phyloP scores from a whole-genome alignment of 345 rosid species.

The Brassica carinata region DNA sequence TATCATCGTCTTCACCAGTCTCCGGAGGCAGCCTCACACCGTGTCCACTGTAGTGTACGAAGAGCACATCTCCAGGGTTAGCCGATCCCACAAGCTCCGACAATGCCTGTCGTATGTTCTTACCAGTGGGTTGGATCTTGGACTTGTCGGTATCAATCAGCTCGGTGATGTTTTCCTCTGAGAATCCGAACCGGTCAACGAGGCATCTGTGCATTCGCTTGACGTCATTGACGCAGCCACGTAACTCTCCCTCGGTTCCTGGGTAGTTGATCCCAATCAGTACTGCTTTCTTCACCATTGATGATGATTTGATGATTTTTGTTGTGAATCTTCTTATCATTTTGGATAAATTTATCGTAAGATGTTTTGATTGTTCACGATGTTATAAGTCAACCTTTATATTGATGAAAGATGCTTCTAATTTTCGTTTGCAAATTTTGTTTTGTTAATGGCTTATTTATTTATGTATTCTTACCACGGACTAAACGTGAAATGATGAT shows the following conservation, averaged over 20 bases:
- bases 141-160: conserved; percentile 72
- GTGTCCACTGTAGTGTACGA: conserved; percentile 86
- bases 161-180: conserved; percentile 58
- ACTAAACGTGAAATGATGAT: background rate
- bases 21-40: conserved; percentile 86
- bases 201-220: conserved; percentile 55
- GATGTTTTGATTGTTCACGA: background rate
- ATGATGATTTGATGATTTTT: background rate
- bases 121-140: conserved; percentile 69
- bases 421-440: background rate
- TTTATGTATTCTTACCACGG: background rate
- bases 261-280: conserved; percentile 80
- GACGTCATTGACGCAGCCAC: conserved; percentile 85
- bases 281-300: conserved; percentile 64
- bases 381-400: background rate
- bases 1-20: conserved; percentile 80
- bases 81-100: conserved; percentile 57
- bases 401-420: background rate
- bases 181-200: conserved; percentile 60
- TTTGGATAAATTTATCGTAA: background rate
- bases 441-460: background rate
- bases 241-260: conserved; percentile 73
- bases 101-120: conserved; percentile 61
- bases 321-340: conserved; percentile 4
- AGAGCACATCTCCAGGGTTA: conserved; percentile 54